phyloP scores from a whole-genome alignment of 2,329 filamentous ascomycete species.

The Verticillium isaacii region DNA sequence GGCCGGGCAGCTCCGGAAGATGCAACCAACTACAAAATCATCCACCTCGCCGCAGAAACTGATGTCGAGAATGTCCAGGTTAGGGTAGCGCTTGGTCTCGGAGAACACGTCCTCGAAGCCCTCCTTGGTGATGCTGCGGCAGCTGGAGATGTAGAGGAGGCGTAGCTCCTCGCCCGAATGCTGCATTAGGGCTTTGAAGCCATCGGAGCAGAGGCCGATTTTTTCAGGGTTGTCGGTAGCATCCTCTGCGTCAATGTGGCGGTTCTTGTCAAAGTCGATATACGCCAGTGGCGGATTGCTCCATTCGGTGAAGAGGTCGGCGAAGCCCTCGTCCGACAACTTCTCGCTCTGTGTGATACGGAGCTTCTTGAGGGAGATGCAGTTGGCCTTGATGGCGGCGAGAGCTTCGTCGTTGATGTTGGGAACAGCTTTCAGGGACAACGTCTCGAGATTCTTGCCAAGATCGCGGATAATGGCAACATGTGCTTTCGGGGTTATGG shows the following conservation, averaged over 20 bases:
- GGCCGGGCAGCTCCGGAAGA: conserved; percentile 61
- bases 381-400: conserved; percentile 64
- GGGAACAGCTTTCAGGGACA: conserved; percentile 69
- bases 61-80: conserved; percentile 68
- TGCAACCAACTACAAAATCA: conserved; percentile 57
- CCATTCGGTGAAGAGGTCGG: conserved; percentile 71
- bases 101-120: conserved; percentile 74
- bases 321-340: conserved; percentile 72
- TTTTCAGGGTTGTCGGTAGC: conserved; percentile 61
- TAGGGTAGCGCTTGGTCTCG: conserved; percentile 55
- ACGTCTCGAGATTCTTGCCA: conserved; percentile 65
- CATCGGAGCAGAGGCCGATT: conserved; percentile 69
- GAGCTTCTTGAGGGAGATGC: conserved; percentile 66
- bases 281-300: conserved; percentile 64
- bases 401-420: conserved; percentile 66
- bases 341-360: conserved; percentile 73
- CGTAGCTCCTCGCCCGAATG: conserved; percentile 69
- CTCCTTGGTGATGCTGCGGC: conserved; percentile 70
- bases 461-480: conserved; percentile 55
- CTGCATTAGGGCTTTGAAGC: conserved; percentile 76
- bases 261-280: conserved; percentile 72
- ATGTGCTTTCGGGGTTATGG: conserved; percentile 53
- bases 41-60: conserved; percentile 69
- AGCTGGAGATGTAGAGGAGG: conserved; percentile 73
- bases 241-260: conserved; percentile 67